Percentiles rank a stretch among this genome's conserved stretches.
Evolutionary conservation across 2,329 filamentous ascomycete genomes (phyloP).

Genomic region (Ilyonectria robusta): DNA sequence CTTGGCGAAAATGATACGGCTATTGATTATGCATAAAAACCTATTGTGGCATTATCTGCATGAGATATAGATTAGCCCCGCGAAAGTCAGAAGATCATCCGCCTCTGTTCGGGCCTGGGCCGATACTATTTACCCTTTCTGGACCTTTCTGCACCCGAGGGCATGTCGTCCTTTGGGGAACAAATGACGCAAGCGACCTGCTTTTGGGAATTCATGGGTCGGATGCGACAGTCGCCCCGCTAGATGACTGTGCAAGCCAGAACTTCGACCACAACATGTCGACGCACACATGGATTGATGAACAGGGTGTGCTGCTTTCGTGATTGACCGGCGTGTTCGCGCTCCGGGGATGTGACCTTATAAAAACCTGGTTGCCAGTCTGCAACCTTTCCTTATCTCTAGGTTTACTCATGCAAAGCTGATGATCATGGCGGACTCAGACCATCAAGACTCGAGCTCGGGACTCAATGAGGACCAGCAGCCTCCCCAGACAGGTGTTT

Average conservation of each 20-base stretch:
- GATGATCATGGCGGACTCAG: conserved; percentile 2
- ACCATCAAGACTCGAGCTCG: conserved; percentile 10
- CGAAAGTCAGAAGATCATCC: neutral
- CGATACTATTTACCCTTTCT: conserved; percentile 36
- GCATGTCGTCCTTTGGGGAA: conserved; percentile 40
- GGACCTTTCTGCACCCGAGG: conserved; percentile 14
- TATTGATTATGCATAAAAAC: neutral
- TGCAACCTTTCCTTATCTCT: neutral
- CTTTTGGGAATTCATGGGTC: conserved; percentile 28
- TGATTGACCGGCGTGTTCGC: conserved; percentile 20
- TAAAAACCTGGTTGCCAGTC: conserved; percentile 15
- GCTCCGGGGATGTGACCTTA: conserved; percentile 1
- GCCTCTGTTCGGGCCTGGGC: conserved; percentile 26
- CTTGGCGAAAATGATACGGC: neutral
- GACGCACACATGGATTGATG: neutral
- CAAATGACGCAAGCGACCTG: conserved; percentile 42
- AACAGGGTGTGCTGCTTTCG: conserved; percentile 17
- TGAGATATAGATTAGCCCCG: conserved; percentile 10
- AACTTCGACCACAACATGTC: conserved; percentile 21
- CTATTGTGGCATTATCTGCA: conserved; percentile 2
- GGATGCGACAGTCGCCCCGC: conserved; percentile 30
- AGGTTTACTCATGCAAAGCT: neutral
- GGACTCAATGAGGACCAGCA: conserved; percentile 6
- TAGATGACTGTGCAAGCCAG: conserved; percentile 5
- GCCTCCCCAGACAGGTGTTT: conserved; percentile 35